These are phyloP conservation scores for Aspergillus arachidicola DNA, from an alignment of 2,329 filamentous ascomycete genomes.

Conservation along the genomic window DNA sequence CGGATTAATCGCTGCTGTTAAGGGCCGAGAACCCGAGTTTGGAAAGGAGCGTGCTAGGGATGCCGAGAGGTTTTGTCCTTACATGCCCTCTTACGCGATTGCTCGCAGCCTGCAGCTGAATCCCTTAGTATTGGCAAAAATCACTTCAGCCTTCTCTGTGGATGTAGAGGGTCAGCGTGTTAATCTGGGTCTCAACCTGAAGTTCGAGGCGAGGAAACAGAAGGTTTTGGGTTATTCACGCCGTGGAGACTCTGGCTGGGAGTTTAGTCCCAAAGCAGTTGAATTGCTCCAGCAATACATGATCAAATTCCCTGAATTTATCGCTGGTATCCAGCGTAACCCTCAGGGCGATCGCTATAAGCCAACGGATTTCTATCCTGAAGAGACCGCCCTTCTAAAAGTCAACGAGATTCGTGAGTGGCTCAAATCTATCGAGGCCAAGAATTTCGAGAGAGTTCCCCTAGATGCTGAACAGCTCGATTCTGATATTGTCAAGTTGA, in stretches of 20 bases:
- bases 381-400: constrained; percentile 70
- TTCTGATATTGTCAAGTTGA: constrained; percentile 79
- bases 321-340: constrained; percentile 82
- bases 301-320: constrained; percentile 92
- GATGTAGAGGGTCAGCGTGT: constrained; percentile 78
- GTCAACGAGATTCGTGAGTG: constrained; percentile 93
- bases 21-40: constrained; percentile 78
- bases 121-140: constrained; percentile 87
- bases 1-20: constrained; percentile 73
- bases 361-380: constrained; percentile 83
- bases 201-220: constrained; percentile 92
- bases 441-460: constrained; percentile 92
- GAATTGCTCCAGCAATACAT: constrained; percentile 84
- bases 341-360: constrained; percentile 81
- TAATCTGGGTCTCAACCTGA: constrained; percentile 92
- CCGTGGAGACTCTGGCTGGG: constrained; percentile 85
- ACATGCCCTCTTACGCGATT: constrained; percentile 86
- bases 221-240: constrained; percentile 96
- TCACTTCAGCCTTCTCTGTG: constrained; percentile 91
- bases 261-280: constrained; percentile 86
- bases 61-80: constrained; percentile 71
- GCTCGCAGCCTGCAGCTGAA: constrained; percentile 80
- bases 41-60: constrained; percentile 71
- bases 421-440: constrained; percentile 89
- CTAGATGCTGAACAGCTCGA: constrained; percentile 96